A percentile compares a stretch with the other conserved stretches of the same genome.
Conservation (phyloP, 179 eudicot species). For the Vitellaria paradoxa region DNA sequence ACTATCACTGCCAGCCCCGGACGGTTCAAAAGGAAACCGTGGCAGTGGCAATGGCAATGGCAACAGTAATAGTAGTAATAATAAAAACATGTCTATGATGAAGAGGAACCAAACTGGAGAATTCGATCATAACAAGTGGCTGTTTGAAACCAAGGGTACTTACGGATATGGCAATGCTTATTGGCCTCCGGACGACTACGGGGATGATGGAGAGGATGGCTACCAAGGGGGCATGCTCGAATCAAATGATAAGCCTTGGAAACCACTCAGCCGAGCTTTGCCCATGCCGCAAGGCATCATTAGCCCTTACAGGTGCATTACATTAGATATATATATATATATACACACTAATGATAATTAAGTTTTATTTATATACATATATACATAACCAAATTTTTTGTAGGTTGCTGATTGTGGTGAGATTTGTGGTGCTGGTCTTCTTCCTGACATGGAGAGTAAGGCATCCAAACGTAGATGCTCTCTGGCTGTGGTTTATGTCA, state of each 20-base stretch:
- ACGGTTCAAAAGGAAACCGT: conserved; percentile 38
- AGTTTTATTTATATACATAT: no score
- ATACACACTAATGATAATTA: no score
- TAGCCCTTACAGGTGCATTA: conserved; percentile 59
- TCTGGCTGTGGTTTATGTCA: conserved; percentile 89
- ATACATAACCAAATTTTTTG: not conserved
- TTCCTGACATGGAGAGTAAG: conserved; percentile 71
- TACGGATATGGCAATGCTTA: conserved; percentile 87
- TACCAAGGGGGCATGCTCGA: conserved; percentile 41
- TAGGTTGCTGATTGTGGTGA: conserved; percentile 57
- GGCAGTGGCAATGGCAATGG: not conserved
- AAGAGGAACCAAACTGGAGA: conserved; percentile 65
- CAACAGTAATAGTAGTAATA: no score
- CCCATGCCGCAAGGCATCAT: conserved; percentile 58
- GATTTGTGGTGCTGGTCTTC: conserved; percentile 51
- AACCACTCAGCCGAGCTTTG: conserved; percentile 54
- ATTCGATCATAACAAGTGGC: conserved; percentile 84
- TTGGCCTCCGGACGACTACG: conserved; percentile 74
- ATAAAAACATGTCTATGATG: conserved; percentile 37
- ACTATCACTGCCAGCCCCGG: conserved; percentile 58
- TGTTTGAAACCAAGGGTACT: conserved; percentile 84
- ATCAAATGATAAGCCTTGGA: conserved; percentile 69
- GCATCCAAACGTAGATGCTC: conserved; percentile 71
- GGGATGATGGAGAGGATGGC: conserved; percentile 43
- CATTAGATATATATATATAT: conserved; percentile 11